Evolutionary conservation across 2,329 filamentous ascomycete genomes (phyloP).

Genomic region (Alternaria triticina): DNA sequence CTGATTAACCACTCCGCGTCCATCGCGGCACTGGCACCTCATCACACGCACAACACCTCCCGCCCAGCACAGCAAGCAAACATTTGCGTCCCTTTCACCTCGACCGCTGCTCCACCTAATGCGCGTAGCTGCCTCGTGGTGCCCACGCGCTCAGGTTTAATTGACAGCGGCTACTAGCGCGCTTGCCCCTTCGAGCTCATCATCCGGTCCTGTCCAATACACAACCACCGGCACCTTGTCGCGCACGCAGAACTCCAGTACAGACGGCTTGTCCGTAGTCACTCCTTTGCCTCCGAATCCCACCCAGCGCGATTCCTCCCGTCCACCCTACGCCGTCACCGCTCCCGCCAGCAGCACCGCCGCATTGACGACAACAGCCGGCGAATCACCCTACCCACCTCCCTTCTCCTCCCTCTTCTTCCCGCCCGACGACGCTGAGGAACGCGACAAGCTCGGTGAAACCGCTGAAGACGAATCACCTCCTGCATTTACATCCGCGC

Average conservation of each 20-base stretch:
- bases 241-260: conserved; percentile 49
- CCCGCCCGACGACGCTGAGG: conserved; percentile 55
- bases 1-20: conserved; percentile 22
- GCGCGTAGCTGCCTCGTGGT: conserved; percentile 33
- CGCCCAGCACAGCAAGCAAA: conserved; percentile 20
- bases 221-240: conserved; percentile 52
- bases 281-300: conserved; percentile 47
- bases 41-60: conserved; percentile 19
- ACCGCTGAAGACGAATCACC: conserved; percentile 47
- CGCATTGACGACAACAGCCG: conserved; percentile 52
- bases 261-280: conserved; percentile 55
- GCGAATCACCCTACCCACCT: conserved; percentile 63
- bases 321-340: conserved; percentile 36
- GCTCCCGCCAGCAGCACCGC: conserved; percentile 45
- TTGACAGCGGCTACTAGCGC: conserved; percentile 36
- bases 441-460: conserved; percentile 54
- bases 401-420: conserved; percentile 71
- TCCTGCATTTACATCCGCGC: conserved; percentile 60
- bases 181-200: conserved; percentile 35
- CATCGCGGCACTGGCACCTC: conserved; percentile 14
- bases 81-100: conserved; percentile 14
- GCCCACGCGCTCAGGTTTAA: conserved; percentile 33
- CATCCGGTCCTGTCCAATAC: conserved; percentile 23
- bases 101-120: conserved; percentile 22
- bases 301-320: conserved; percentile 33